phyloP scores from a whole-genome alignment of 192 early-diverging fungal genomes.

The Coemansia asiatica region DNA sequence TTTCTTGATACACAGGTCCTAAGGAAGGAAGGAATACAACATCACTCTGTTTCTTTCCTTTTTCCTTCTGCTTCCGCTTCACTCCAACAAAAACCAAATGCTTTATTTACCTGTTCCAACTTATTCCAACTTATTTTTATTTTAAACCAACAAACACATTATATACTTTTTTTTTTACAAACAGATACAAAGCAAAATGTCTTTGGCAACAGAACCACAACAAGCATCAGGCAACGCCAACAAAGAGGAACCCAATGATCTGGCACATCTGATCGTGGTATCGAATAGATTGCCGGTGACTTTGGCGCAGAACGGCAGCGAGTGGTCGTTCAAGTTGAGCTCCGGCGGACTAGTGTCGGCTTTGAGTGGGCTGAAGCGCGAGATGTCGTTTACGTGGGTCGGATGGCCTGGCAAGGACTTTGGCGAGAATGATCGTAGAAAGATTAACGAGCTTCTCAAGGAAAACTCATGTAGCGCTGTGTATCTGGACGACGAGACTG shows the following conservation, averaged over 20 bases:
- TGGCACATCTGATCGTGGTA: conserved; percentile 79
- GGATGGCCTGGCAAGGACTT: conserved; percentile 97
- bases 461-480: conserved; percentile 90
- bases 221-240: neutral
- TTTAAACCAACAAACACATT: neutral
- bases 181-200: no score
- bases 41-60: neutral
- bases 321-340: conserved; percentile 79
- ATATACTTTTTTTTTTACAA: no score
- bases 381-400: conserved; percentile 98
- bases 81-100: neutral
- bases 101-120: no score
- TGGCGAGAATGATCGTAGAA: conserved; percentile 71
- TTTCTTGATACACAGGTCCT: neutral
- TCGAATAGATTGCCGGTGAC: conserved; percentile 97
- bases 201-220: neutral
- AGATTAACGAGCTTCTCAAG: conserved; percentile 70
- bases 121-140: no score
- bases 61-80: neutral
- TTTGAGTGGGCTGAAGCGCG: conserved; percentile 87
- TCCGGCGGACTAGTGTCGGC: conserved; percentile 96
- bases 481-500: conserved; percentile 89
- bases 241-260: conserved; percentile 10
- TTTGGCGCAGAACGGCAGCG: conserved; percentile 41
- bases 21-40: neutral